Evolutionary conservation across 2,329 filamentous ascomycete species (phyloP).

Genomic region (Trichoderma koningiopsis): DNA sequence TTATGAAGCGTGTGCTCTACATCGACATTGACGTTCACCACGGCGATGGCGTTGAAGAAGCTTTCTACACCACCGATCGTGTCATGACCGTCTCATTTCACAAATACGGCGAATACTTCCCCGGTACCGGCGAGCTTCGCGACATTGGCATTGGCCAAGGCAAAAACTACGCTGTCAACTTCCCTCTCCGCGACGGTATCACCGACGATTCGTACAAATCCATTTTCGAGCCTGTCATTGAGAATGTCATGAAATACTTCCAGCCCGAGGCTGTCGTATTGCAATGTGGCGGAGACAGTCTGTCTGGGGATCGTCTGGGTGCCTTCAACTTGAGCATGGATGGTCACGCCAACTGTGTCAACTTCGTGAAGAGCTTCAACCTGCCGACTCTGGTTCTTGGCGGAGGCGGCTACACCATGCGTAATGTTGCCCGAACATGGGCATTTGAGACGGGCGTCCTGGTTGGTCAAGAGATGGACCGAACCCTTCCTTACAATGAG

Average conservation of each 20-base stretch:
- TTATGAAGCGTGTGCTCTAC: constrained; percentile 94
- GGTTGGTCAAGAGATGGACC: constrained; percentile 77
- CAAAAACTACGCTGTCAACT: constrained; percentile 89
- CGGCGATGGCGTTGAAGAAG: constrained; percentile 89
- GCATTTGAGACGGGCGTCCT: constrained; percentile 92
- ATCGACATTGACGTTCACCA: constrained; percentile 96
- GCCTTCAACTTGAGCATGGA: constrained; percentile 98
- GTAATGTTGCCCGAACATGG: constrained; percentile 96
- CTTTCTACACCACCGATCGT: constrained; percentile 88
- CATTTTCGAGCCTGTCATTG: constrained; percentile 89
- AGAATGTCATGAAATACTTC: constrained; percentile 83
- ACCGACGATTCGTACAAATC: constrained; percentile 86
- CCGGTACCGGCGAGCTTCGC: constrained; percentile 83
- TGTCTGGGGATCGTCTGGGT: constrained; percentile 90
- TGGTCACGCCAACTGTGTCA: constrained; percentile 92
- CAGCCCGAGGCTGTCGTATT: constrained; percentile 89
- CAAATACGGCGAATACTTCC: constrained; percentile 97
- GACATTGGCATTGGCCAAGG: constrained; percentile 86
- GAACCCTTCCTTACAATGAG: constrained; percentile 91
- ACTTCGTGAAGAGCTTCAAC: constrained; percentile 82
- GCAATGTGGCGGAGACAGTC: constrained; percentile 92
- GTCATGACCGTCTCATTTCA: constrained; percentile 94
- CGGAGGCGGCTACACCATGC: constrained; percentile 94
- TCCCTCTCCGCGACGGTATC: constrained; percentile 88
- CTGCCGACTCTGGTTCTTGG: constrained; percentile 90